Evolutionary conservation across 805 yeast genomes (phyloP).

Genomic region (Candida qinlingensis): DNA sequence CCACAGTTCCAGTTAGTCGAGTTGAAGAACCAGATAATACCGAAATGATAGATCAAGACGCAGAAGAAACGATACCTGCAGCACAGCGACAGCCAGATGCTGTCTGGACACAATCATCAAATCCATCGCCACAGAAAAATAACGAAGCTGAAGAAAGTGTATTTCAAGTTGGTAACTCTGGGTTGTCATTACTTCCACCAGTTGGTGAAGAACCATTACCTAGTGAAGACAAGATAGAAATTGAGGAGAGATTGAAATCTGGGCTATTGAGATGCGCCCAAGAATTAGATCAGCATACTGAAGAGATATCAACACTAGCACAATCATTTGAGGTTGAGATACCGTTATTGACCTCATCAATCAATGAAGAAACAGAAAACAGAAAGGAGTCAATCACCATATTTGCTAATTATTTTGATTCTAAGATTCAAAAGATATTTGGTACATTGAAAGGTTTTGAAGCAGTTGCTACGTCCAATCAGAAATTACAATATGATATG

Average conservation of each 20-base stretch:
- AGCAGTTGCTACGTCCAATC: neutral
- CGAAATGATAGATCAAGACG: neutral
- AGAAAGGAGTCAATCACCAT: conserved; percentile 7
- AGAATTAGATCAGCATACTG: neutral
- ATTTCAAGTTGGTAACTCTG: no score
- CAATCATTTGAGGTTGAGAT: neutral
- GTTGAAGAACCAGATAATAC: neutral
- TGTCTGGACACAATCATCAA: neutral
- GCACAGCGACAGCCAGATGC: neutral
- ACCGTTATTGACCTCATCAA: neutral
- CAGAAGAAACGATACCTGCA: neutral
- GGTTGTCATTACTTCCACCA: neutral
- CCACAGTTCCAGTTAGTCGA: neutral
- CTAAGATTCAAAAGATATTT: conserved; percentile 3
- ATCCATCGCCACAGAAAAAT: neutral
- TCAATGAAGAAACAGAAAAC: conserved; percentile 1
- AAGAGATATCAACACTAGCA: neutral
- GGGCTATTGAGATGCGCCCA: neutral
- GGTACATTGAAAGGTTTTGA: neutral
- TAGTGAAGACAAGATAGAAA: neutral
- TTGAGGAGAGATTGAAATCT: neutral
- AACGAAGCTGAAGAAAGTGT: neutral
- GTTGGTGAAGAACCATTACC: neutral
- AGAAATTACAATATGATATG: neutral
- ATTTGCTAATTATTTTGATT: conserved; percentile 7